Conservation (phyloP, 2,329 filamentous ascomycete species). For the Endothia cerciana region DNA sequence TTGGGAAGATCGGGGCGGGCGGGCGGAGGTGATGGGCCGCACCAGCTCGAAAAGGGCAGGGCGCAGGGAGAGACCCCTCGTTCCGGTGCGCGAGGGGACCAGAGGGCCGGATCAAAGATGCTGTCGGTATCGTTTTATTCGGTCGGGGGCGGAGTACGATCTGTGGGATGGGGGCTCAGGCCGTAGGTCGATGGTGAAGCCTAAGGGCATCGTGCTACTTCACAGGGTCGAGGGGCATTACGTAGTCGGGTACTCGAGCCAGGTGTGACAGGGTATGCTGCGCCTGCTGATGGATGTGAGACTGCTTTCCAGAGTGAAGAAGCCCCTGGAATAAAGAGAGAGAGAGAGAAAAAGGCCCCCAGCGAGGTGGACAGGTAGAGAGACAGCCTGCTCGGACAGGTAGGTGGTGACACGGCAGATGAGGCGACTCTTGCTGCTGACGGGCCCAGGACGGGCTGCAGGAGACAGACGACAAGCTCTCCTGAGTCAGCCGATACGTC, state of each 20-base stretch:
- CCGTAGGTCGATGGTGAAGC: slow-evolving; percentile 27
- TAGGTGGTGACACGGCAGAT: slow-evolving; percentile 22
- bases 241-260: slow-evolving; percentile 22
- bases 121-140: slow-evolving; percentile 25
- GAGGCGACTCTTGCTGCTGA: slow-evolving; percentile 20
- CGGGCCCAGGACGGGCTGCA: not conserved
- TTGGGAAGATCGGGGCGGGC: not conserved
- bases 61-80: slow-evolving; percentile 5
- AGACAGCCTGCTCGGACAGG: slow-evolving; percentile 23
- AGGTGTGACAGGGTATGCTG: slow-evolving; percentile 22
- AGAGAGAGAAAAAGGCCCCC: not conserved
- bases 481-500: slow-evolving; percentile 26
- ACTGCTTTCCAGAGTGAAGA: slow-evolving; percentile 12
- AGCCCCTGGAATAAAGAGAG: slow-evolving; percentile 10
- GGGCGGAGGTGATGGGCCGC: slow-evolving; percentile 9
- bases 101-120: slow-evolving; percentile 9
- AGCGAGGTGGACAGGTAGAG: slow-evolving; percentile 3
- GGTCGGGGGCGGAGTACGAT: slow-evolving; percentile 27
- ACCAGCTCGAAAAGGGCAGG: slow-evolving; percentile 10
- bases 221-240: slow-evolving; percentile 27
- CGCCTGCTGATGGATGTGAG: slow-evolving; percentile 12
- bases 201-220: slow-evolving; percentile 30
- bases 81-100: not conserved
- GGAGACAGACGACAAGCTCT: slow-evolving; percentile 17
- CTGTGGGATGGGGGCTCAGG: slow-evolving; percentile 28